These are phyloP conservation scores for Pichia phayaonensis DNA, from an alignment of 805 yeast species.

Conservation along the genomic window DNA sequence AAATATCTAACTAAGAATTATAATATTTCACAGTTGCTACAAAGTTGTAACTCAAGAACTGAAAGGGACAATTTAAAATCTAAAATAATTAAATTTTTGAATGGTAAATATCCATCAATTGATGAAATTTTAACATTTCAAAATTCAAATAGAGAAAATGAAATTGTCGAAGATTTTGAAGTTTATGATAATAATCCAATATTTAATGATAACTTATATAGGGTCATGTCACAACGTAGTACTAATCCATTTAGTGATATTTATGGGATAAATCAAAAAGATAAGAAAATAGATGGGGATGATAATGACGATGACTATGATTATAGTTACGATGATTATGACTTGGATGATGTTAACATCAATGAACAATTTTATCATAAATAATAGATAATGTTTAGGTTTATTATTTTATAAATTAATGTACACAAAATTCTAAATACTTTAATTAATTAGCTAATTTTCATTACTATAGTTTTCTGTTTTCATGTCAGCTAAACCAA, in stretches of 20 bases:
- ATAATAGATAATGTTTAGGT: not conserved
- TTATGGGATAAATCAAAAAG: not conserved
- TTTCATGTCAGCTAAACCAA: slow-evolving; percentile 62
- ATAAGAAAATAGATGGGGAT: not conserved
- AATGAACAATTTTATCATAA: not conserved
- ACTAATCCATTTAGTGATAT: slow-evolving; percentile 23
- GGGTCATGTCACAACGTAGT: slow-evolving; percentile 22
- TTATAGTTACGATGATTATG: not conserved
- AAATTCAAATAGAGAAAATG: not conserved
- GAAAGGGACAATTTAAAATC: slow-evolving; percentile 3
- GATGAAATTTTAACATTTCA: slow-evolving; percentile 2
- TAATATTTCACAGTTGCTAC: slow-evolving; percentile 3
- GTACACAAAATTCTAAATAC: not conserved
- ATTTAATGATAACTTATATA: slow-evolving; percentile 12
- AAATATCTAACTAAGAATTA: slow-evolving; percentile 12
- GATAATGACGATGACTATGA: not conserved
- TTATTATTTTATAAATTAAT: not conserved
- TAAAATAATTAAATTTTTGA: not conserved
- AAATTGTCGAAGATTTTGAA: slow-evolving; percentile 7
- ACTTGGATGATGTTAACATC: not conserved
- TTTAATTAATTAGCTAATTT: not conserved
- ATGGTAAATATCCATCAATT: slow-evolving; percentile 6
- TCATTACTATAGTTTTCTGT: slow-evolving; percentile 9
- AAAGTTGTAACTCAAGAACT: not conserved
- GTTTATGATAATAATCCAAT: not conserved